phyloP scores from a whole-genome alignment of 2,329 filamentous ascomycete genomes.

The Metarhizium sp. region DNA sequence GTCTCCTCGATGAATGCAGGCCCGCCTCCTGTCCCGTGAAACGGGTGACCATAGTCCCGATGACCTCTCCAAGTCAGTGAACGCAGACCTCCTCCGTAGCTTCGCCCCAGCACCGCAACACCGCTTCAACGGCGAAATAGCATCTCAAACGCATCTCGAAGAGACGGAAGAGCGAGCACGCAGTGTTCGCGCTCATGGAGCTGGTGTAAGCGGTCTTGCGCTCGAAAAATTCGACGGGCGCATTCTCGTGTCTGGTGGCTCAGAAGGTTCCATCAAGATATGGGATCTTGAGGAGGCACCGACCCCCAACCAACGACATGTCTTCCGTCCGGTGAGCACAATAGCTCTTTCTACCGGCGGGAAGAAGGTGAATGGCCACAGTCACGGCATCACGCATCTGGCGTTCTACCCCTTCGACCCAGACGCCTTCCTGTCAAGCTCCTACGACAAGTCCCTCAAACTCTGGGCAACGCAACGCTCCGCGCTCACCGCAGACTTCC shows the following conservation, averaged over 20 bases:
- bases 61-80: conserved; percentile 56
- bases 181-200: conserved; percentile 56
- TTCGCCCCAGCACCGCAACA: conserved; percentile 58
- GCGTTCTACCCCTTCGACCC: conserved; percentile 73
- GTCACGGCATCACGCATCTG: conserved; percentile 65
- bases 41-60: conserved; percentile 56
- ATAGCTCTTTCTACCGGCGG: conserved; percentile 33
- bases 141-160: conserved; percentile 7
- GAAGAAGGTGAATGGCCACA: conserved; percentile 35
- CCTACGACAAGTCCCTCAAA: conserved; percentile 70
- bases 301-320: conserved; percentile 34
- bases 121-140: conserved; percentile 53
- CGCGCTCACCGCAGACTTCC: conserved; percentile 54
- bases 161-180: conserved; percentile 20
- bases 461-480: conserved; percentile 61
- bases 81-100: conserved; percentile 56
- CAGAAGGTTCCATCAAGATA: conserved; percentile 73
- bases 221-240: conserved; percentile 72
- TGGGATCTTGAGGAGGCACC: conserved; percentile 70
- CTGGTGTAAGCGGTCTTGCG: conserved; percentile 70
- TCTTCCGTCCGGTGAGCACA: conserved; percentile 44
- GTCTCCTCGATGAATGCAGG: conserved; percentile 52
- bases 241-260: conserved; percentile 75
- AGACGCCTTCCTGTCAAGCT: conserved; percentile 65
- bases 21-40: conserved; percentile 66